Evolutionary conservation across 495 filamentous ascomycete species (phyloP), one percentile per base, ranked within the genome.

Genomic region (Aspergillus homomorphus): DNA sequence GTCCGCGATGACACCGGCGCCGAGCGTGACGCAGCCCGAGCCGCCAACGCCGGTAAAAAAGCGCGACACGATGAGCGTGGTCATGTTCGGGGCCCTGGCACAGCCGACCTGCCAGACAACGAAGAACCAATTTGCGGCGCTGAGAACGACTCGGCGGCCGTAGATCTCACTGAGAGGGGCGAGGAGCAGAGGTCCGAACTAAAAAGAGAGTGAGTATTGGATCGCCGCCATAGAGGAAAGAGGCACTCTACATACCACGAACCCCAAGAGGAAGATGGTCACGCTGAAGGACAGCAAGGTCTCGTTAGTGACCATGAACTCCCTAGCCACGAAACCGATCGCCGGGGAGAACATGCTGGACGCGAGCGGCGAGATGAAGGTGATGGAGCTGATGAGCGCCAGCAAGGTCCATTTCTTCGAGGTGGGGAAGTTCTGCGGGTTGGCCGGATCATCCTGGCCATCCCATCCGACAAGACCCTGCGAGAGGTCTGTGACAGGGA

Each of bases 301-400:
- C 49, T 70, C 57, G 62, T 80, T 79, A 0, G 68, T 76, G n/a
- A 87, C 85, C n/a, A 76, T 57, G 28, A 92, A 78, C 4, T 92
- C 89, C 10, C 41, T 51, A 33, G 76, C 72, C 43, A 89, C 80
- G 3, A 73, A 66, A 16, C 59, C 59, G 1, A 89, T 70, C 0
- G 85, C 83, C 0, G 90, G 90, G 3, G 89, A 83, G 18, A 92
- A 83, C 80, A 92, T 91, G 46, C 84, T 84, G 16, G 83, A 87
- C 2, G 84, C 84, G 0, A 87, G 74, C 0, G 76, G 72, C 6
- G 71, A 73, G 16, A 78, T 59, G 49, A 86, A 75, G 9, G 81
- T 83, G 49, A 78, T 65, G n/a, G 64, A 62, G 38, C 71, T 75
- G 44, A 77, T 64, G 4, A 78, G 62, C 1, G 30, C 61, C 0